Conservation (phyloP, 2,329 filamentous ascomycete species). For the Plenodomus lindquistii region DNA sequence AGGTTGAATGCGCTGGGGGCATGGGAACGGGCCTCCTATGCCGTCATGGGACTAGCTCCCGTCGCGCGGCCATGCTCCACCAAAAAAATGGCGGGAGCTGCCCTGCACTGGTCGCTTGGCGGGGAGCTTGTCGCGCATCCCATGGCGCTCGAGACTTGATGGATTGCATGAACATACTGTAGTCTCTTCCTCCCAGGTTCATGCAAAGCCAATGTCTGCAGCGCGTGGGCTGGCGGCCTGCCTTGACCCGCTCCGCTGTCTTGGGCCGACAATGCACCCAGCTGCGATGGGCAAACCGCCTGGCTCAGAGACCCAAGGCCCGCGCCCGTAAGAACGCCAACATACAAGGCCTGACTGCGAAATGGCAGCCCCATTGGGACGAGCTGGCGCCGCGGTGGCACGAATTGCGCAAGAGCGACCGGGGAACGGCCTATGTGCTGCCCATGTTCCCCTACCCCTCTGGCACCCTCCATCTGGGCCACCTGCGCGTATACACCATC, state of each 20-base stretch:
- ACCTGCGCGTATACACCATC: conserved; percentile 87
- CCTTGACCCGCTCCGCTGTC: conserved; percentile 14
- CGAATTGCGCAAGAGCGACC: conserved; percentile 11
- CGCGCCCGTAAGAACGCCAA: conserved; percentile 8
- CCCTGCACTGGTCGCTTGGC: conserved; percentile 10
- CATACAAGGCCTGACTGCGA: conserved; percentile 35
- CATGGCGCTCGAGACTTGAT: too few species aligned
- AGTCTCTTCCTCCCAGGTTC: too few species aligned
- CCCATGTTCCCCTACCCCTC: conserved; percentile 96
- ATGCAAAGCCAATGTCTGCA: conserved; percentile 36
- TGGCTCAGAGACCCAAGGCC: conserved; percentile 2
- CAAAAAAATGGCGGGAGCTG: conserved; percentile 16
- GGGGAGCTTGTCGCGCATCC: conserved; percentile 1
- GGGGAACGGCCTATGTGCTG: conserved; percentile 67
- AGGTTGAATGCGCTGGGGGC: conserved; percentile 23
- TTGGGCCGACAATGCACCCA: conserved; percentile 8
- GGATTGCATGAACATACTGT: too few species aligned
- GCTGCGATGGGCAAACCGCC: conserved; percentile 7
- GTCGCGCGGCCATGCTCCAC: conserved; percentile 12
- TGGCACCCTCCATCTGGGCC: conserved; percentile 81
- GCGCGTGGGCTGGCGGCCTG: conserved; percentile 28
- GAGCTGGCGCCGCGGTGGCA: conserved; percentile 12
- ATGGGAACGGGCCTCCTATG: conserved; percentile 15
- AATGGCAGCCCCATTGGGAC: conserved; percentile 60
- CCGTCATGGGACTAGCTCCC: conserved; percentile 26